Conservation (phyloP, 1,284 basidiomycete genomes). For the Tylopilus orsonianus region DNA sequence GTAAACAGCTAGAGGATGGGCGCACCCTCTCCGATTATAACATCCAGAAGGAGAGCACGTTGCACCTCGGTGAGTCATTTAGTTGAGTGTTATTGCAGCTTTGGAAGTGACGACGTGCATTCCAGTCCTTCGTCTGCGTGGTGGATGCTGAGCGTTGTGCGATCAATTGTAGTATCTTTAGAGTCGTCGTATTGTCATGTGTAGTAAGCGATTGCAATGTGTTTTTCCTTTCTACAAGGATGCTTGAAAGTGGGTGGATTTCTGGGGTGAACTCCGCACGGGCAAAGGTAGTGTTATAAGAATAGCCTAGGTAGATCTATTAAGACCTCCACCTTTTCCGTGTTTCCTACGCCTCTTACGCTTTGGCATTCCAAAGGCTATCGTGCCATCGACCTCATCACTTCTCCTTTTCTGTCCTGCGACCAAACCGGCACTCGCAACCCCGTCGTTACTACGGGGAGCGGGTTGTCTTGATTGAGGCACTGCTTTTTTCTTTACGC, state of each 20-base stretch:
- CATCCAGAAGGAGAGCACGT: slow-evolving; percentile 71
- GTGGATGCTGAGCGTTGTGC: slow-evolving; percentile 45
- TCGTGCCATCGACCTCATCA: slow-evolving; percentile 6
- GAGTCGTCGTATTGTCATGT: background rate
- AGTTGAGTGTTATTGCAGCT: slow-evolving; percentile 36
- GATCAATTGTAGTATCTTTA: background rate
- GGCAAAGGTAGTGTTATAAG: too few species aligned
- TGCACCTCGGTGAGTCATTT: slow-evolving; percentile 51
- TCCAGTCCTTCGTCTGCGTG: slow-evolving; percentile 74
- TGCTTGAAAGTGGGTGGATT: background rate
- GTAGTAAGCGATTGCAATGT: background rate
- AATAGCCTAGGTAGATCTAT: background rate
- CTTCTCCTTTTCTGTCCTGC: slow-evolving; percentile 26
- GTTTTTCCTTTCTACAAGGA: background rate
- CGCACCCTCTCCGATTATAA: slow-evolving; percentile 66
- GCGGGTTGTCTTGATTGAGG: slow-evolving; percentile 4
- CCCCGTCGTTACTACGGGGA: too few species aligned
- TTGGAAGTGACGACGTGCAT: slow-evolving; percentile 34
- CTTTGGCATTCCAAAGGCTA: slow-evolving; percentile 18
- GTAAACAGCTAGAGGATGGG: slow-evolving; percentile 72
- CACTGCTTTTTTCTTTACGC: slow-evolving; percentile 81
- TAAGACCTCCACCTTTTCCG: fast-evolving
- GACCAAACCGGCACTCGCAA: background rate
- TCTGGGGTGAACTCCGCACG: too few species aligned
- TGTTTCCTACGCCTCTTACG: slow-evolving; percentile 38